Conservation (phyloP, 225 moss, liverwort and hornwort species). For the Marchantia paleacea region DNA sequence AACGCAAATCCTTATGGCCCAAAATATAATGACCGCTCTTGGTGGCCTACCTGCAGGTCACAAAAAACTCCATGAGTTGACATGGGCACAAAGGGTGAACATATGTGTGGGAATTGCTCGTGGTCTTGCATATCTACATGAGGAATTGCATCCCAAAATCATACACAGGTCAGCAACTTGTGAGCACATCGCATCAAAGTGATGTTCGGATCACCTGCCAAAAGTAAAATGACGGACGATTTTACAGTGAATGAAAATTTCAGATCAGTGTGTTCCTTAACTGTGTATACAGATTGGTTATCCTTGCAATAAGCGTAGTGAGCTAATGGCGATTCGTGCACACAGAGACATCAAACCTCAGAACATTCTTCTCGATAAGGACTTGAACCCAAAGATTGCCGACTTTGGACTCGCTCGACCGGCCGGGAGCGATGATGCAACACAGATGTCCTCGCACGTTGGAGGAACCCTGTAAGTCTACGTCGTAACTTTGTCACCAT, state of each 20-base stretch:
- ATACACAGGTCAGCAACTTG: slow-evolving; percentile 22
- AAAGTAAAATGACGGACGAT: too few species aligned
- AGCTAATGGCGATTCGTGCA: too few species aligned
- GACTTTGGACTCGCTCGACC: slow-evolving; percentile 31
- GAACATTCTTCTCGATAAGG: slow-evolving; percentile 31
- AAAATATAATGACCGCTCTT: background rate
- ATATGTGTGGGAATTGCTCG: slow-evolving; percentile 20
- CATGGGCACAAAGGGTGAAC: slow-evolving; percentile 15
- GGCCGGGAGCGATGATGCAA: background rate
- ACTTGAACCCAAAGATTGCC: slow-evolving; percentile 34
- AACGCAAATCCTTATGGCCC: too few species aligned
- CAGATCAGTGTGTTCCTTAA: too few species aligned
- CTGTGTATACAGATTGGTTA: too few species aligned
- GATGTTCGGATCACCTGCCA: too few species aligned
- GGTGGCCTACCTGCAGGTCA: background rate
- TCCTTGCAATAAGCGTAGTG: too few species aligned
- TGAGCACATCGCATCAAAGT: too few species aligned
- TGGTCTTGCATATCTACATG: slow-evolving; percentile 32
- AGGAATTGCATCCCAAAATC: slow-evolving; percentile 36
- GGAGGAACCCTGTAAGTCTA: slow-evolving; percentile 29
- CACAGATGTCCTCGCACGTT: slow-evolving; percentile 6
- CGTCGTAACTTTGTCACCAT: background rate
- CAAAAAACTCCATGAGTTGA: background rate
- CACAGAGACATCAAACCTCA: slow-evolving; percentile 32
- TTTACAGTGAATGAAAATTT: too few species aligned